A percentile compares a stretch with the other conserved stretches of the same genome.
Evolutionary conservation across 352 stramenopile genomes (phyloP).

Genomic region (Phytophthora podocarpi): DNA sequence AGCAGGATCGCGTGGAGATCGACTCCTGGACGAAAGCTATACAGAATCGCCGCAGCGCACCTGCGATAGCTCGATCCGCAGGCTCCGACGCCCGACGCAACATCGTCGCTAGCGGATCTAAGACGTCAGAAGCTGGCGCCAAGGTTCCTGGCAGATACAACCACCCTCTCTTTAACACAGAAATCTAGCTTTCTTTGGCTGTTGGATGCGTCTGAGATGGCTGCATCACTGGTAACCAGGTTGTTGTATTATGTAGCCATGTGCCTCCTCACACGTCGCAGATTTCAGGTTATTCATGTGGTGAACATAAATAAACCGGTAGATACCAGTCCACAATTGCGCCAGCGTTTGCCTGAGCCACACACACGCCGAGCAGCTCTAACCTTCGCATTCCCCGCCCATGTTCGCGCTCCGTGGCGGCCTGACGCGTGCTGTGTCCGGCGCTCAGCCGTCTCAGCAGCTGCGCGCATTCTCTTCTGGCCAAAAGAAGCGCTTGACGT

Average conservation of each 20-base stretch:
- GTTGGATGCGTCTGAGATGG: neutral
- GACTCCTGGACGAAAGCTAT: slow-evolving; percentile 73
- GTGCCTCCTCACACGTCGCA: slow-evolving; percentile 11
- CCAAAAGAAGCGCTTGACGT: slow-evolving; percentile 57
- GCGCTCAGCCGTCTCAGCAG: slow-evolving; percentile 18
- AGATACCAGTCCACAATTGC: neutral
- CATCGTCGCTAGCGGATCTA: slow-evolving; percentile 46
- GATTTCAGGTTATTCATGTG: neutral
- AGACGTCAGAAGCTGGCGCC: slow-evolving; percentile 58
- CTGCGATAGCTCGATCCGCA: slow-evolving; percentile 37
- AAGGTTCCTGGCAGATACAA: slow-evolving; percentile 66
- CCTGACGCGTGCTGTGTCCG: slow-evolving; percentile 27
- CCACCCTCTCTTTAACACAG: slow-evolving; percentile 80
- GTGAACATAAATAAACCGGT: neutral
- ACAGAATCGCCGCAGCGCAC: slow-evolving; percentile 52
- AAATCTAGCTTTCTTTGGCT: slow-evolving; percentile 22
- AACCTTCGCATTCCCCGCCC: slow-evolving; percentile 1
- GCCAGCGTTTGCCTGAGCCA: slow-evolving; percentile 25
- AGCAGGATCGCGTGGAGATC: slow-evolving; percentile 52
- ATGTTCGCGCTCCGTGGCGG: slow-evolving; percentile 59
- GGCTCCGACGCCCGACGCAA: slow-evolving; percentile 74
- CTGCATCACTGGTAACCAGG: neutral
- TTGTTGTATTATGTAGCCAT: slow-evolving; percentile 16
- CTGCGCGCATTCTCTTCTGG: slow-evolving; percentile 58
- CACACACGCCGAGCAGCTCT: slow-evolving; percentile 23